Base-by-base conservation (phyloP, 176 grass and related monocot genomes). In the Typha latifolia region DNA sequence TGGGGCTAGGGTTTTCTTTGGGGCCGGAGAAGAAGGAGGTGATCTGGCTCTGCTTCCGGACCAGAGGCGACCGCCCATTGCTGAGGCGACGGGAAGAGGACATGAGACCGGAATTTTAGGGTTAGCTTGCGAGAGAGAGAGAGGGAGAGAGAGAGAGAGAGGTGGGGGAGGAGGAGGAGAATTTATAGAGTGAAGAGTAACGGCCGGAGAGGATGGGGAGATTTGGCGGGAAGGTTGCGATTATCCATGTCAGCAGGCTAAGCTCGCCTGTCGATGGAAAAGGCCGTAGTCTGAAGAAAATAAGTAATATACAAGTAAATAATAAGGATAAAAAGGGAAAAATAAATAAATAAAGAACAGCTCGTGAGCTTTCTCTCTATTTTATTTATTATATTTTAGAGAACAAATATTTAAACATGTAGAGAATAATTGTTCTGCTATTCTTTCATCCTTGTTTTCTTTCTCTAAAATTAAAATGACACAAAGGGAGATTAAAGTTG, bases 1-100 rank as follows among this genome's bases (percentile, higher is more conserved):
- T 67, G 7, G 73, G 32, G 18, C 32, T 49, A 48, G 51, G 64
- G 63, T 32, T 76, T 76, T 26, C 16, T 5, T 55, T 68, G 2
- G 86, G 76, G 73, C 50, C 69, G 68, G 82, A 72, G 82, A 97
- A 97, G 67, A 97, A 97, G 76, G 81, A 53, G 53, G 93, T 97
- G 78, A 97, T 92, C 76, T 97, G 88, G 75, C 83, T 87, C 84
- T 97, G 93, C 59, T 91, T 84, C 48, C 88, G 81, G 12, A 90
- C 69, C 55, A 97, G 85, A 18, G 93, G 93, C 37, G 93, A 97
- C 49, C 85, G 93, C 83, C 88, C 88, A 51, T 87, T 85, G 78
- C 85, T 97, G 49, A 77, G 78, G 81, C 88, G 72, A 49, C 82
- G 88, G 21, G 88, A 84, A 67, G 73, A 7, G 23, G 51, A 2